phyloP scores from a whole-genome alignment of 257 asterid genomes.

The Fraxinus pennsylvanica region DNA sequence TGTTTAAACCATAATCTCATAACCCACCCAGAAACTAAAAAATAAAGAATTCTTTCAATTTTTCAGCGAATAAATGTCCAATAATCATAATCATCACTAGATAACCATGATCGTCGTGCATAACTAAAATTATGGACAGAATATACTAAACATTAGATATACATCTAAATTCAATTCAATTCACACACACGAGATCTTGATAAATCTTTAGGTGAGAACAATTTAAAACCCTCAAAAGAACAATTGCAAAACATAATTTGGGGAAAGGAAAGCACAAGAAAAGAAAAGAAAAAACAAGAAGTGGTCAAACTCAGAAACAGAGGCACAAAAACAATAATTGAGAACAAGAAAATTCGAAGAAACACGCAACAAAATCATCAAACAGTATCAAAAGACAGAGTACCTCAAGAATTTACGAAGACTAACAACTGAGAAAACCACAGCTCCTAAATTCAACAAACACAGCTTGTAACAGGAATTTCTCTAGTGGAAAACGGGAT shows the following conservation, averaged over 20 bases:
- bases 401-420: conserved; percentile 38
- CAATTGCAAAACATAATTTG: neutral
- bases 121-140: neutral
- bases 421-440: conserved; percentile 9
- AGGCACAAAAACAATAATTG: neutral
- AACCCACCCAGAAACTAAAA: neutral
- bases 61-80: neutral
- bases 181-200: neutral
- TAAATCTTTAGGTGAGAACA: neutral
- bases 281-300: neutral
- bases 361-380: neutral
- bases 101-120: neutral
- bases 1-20: neutral
- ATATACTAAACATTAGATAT: neutral
- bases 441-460: neutral
- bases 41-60: neutral
- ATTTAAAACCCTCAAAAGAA: neutral
- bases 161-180: neutral
- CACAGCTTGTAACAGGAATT: conserved; percentile 2
- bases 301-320: neutral
- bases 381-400: conserved; percentile 16
- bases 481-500: neutral
- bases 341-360: conserved; percentile 7
- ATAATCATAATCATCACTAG: neutral
- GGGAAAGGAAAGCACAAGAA: neutral